Conservation (phyloP, 495 filamentous ascomycete species). For the Aspergillus diversus region DNA sequence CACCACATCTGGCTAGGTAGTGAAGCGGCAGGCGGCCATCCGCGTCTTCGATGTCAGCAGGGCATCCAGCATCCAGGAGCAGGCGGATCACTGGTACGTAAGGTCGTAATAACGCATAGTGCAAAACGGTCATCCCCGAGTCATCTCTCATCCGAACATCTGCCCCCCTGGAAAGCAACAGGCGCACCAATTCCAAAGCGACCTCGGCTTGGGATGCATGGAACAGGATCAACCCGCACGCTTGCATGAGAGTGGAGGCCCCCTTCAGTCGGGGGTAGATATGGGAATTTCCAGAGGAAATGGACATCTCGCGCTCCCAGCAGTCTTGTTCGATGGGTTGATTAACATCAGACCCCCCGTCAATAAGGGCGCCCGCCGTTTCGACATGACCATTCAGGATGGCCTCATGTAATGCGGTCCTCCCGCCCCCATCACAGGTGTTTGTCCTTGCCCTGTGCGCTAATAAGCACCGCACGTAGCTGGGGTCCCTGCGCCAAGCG, state of each 20-base stretch:
- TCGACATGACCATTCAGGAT: conserved; percentile 13
- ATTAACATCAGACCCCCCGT: conserved; percentile 19
- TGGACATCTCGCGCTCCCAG: neutral
- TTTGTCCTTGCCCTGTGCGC: conserved; percentile 21
- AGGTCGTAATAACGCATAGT: conserved; percentile 8
- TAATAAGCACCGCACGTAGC: conserved; percentile 13
- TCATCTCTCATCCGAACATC: neutral
- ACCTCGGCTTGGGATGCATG: neutral
- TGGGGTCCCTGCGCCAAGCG: conserved; percentile 11
- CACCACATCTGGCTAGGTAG: neutral
- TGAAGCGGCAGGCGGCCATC: conserved; percentile 9
- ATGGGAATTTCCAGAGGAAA: neutral
- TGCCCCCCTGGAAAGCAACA: conserved; percentile 14
- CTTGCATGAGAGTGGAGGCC: conserved; percentile 8
- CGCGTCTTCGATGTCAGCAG: neutral
- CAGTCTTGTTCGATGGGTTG: conserved; percentile 1
- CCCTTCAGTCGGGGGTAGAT: neutral
- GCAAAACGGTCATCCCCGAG: conserved; percentile 12
- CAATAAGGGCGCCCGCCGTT: conserved; percentile 5
- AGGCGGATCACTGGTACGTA: conserved; percentile 5
- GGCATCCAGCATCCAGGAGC: conserved; percentile 11
- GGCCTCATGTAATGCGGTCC: conserved; percentile 17
- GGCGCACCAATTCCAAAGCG: neutral
- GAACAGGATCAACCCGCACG: conserved; percentile 9
- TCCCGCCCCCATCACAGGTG: neutral